These are phyloP conservation scores for Eucalyptus cloeziana DNA, from an alignment of 345 rosid species.

Conservation along the genomic window DNA sequence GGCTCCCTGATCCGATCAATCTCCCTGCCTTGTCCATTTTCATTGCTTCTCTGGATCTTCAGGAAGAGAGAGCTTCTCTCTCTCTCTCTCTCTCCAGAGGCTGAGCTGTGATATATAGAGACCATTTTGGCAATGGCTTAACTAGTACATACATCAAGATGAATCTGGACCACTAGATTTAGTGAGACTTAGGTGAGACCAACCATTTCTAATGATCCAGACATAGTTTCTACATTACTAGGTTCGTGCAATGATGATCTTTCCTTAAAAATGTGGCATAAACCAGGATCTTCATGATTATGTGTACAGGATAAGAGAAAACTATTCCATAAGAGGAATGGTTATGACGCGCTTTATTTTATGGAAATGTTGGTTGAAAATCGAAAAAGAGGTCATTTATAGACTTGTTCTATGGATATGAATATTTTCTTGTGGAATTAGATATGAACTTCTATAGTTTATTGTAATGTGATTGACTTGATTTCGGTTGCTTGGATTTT, in stretches of 20 bases:
- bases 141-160: neutral
- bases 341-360: neutral
- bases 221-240: neutral
- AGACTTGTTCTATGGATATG: neutral
- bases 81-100: neutral
- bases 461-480: neutral
- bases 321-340: neutral
- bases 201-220: neutral
- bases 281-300: neutral
- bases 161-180: neutral
- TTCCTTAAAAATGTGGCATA: neutral
- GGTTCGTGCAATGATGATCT: neutral
- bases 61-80: neutral
- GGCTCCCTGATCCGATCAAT: neutral
- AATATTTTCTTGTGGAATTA: neutral
- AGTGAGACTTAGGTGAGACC: neutral
- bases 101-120: neutral
- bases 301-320: neutral
- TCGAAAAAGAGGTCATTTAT: neutral
- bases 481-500: neutral
- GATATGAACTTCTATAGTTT: neutral
- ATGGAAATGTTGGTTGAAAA: neutral
- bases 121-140: neutral
- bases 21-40: neutral
- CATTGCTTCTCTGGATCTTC: neutral